Percentiles rank a stretch among this genome's conserved stretches.
phyloP scores from a whole-genome alignment of 2,329 filamentous ascomycete genomes.

The Aspergillus alliaceus region DNA sequence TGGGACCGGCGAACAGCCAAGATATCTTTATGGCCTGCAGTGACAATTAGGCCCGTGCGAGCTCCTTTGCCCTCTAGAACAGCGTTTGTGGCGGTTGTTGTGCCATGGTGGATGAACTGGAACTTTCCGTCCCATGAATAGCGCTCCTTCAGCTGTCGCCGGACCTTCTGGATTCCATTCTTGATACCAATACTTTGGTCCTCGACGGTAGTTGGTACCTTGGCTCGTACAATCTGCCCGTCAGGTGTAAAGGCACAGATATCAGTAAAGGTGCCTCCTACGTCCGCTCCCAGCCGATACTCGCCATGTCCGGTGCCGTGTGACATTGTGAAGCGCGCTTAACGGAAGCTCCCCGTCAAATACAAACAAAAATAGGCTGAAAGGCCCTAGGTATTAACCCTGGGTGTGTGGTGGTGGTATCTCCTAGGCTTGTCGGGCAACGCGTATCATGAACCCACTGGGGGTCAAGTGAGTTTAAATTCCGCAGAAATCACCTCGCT shows the following conservation, averaged over 20 bases:
- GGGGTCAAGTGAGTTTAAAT: too few species aligned
- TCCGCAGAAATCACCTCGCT: too few species aligned
- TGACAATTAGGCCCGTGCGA: constrained; percentile 49
- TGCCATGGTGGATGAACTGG: constrained; percentile 52
- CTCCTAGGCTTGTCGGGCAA: not conserved
- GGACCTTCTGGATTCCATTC: constrained; percentile 46
- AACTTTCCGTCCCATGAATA: constrained; percentile 48
- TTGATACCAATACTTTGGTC: constrained; percentile 52
- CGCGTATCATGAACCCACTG: not conserved
- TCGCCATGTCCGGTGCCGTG: not conserved
- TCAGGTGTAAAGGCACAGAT: constrained; percentile 49
- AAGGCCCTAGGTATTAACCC: not conserved
- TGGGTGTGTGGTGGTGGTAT: too few species aligned
- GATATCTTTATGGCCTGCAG: constrained; percentile 52
- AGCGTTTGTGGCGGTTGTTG: constrained; percentile 52
- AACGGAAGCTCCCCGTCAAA: not conserved
- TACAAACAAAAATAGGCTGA: not conserved
- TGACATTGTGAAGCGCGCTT: not conserved
- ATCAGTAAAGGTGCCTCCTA: constrained; percentile 49
- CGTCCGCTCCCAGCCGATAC: constrained; percentile 26
- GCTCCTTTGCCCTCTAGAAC: constrained; percentile 53
- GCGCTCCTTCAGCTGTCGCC: constrained; percentile 37
- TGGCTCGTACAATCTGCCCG: constrained; percentile 46
- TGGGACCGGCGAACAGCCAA: constrained; percentile 49
- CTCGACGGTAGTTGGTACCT: constrained; percentile 46